phyloP scores from a whole-genome alignment of 1,139 yeast species.

The Saccharomyces pastorianus region DNA sequence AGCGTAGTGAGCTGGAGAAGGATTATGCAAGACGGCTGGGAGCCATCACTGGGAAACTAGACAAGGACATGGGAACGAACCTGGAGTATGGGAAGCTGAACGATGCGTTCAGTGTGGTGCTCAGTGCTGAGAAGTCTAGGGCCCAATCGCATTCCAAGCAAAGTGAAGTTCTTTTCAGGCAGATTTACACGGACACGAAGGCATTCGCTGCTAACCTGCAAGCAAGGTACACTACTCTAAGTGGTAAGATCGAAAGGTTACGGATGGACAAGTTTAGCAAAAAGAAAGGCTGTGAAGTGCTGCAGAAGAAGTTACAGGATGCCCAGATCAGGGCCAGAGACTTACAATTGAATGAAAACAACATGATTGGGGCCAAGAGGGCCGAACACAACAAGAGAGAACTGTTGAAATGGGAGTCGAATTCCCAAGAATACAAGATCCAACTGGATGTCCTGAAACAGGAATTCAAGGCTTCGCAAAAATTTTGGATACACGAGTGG shows the following conservation, averaged over 20 bases:
- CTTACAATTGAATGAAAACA: slow-evolving; percentile 40
- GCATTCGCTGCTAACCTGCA: slow-evolving; percentile 21
- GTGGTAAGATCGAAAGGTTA: slow-evolving; percentile 65
- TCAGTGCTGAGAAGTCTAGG: slow-evolving; percentile 18
- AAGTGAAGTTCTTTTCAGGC: slow-evolving; percentile 24
- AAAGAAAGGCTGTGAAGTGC: slow-evolving; percentile 25
- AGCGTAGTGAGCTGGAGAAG: slow-evolving; percentile 27
- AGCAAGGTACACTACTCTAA: slow-evolving; percentile 51
- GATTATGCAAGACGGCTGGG: slow-evolving; percentile 30
- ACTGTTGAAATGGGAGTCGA: slow-evolving; percentile 45
- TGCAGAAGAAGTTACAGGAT: slow-evolving; percentile 23
- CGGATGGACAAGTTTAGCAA: slow-evolving; percentile 27
- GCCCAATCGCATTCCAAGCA: slow-evolving; percentile 29
- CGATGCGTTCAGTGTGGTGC: slow-evolving; percentile 12
- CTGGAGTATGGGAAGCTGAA: slow-evolving; percentile 20
- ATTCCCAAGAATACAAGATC: slow-evolving; percentile 43
- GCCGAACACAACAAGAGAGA: slow-evolving; percentile 59
- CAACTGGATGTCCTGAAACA: slow-evolving; percentile 47
- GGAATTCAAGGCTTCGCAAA: slow-evolving; percentile 50
- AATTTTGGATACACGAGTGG: slow-evolving; percentile 79
- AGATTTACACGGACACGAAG: slow-evolving; percentile 21
- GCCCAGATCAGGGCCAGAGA: slow-evolving; percentile 24
- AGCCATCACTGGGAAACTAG: slow-evolving; percentile 24
- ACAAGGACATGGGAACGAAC: slow-evolving; percentile 13
- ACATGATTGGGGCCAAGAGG: slow-evolving; percentile 73